A percentile compares a stretch with the other conserved stretches of the same genome.
Conservation (phyloP, 176 grass and related monocot genomes). For the Triticum urartu region DNA sequence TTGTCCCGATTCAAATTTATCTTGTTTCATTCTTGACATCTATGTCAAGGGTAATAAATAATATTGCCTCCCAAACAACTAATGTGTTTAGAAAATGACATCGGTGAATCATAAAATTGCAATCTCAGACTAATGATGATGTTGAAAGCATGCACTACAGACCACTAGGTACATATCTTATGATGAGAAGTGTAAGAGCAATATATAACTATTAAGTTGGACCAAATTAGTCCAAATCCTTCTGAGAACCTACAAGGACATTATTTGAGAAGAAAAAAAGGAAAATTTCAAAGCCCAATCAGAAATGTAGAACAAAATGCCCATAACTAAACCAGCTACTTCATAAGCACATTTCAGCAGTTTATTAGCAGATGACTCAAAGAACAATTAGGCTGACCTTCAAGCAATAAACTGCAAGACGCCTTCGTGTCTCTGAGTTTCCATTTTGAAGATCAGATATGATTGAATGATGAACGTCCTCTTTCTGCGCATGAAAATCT, state of each 20-base stretch:
- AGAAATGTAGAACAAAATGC: neutral
- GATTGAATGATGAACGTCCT: conserved; percentile 99
- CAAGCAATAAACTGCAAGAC: conserved; percentile 96
- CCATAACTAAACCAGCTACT: conserved; percentile 10
- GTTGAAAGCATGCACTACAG: neutral
- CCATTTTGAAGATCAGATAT: conserved; percentile 99
- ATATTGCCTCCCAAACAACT: conserved; percentile 10
- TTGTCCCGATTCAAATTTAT: neutral
- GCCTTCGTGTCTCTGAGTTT: conserved; percentile 86
- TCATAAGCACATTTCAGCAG: neutral
- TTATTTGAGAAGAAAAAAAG: neutral
- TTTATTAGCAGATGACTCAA: conserved; percentile 5
- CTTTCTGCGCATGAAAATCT: conserved; percentile 65
- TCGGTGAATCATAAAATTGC: neutral
- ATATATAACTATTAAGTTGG: neutral
- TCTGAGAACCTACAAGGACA: conserved; percentile 8
- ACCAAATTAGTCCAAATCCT: neutral
- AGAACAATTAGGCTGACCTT: conserved; percentile 53
- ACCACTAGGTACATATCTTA: conserved; percentile 7
- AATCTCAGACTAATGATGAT: conserved; percentile 9
- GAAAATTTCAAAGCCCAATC: neutral
- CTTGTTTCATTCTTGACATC: neutral
- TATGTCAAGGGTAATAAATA: neutral
- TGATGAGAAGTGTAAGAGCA: conserved; percentile 8
- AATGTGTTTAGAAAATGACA: neutral